These are phyloP conservation scores for Nepenthes alata DNA, from an alignment of 179 eudicot genomes.

Conservation along the genomic window DNA sequence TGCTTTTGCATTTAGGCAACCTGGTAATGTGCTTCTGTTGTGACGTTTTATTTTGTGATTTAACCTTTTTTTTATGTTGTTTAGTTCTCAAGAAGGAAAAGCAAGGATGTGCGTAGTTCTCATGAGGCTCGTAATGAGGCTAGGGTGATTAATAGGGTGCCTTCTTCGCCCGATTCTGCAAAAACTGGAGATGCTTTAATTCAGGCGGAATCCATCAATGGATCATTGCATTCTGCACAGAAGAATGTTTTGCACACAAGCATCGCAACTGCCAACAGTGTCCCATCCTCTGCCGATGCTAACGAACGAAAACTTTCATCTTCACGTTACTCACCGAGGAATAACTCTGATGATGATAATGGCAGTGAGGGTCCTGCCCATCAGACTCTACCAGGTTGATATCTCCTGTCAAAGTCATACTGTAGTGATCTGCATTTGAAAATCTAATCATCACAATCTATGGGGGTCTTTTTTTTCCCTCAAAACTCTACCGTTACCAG, in stretches of 20 bases:
- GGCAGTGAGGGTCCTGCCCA: constrained; percentile 32
- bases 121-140: constrained; percentile 45
- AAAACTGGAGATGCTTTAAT: constrained; percentile 30
- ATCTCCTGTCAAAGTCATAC: background rate
- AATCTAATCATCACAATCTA: constrained; percentile 1
- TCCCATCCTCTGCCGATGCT: constrained; percentile 41
- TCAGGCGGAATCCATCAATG: constrained; percentile 36
- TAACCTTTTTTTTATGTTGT: background rate
- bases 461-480: background rate
- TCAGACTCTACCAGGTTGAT: constrained; percentile 87
- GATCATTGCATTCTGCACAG: constrained; percentile 26
- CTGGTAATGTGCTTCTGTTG: background rate
- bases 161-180: constrained; percentile 43
- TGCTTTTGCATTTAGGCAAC: background rate
- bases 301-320: constrained; percentile 34
- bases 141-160: constrained; percentile 37
- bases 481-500: background rate
- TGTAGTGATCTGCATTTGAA: constrained; percentile 1
- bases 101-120: constrained; percentile 40
- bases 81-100: constrained; percentile 65
- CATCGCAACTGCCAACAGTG: constrained; percentile 28
- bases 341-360: constrained; percentile 48
- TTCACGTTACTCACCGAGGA: constrained; percentile 27
- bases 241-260: constrained; percentile 30
- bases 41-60: too few species aligned